These are phyloP conservation scores for Candida sp. DNA, from an alignment of 1,139 yeast species.

Conservation along the genomic window DNA sequence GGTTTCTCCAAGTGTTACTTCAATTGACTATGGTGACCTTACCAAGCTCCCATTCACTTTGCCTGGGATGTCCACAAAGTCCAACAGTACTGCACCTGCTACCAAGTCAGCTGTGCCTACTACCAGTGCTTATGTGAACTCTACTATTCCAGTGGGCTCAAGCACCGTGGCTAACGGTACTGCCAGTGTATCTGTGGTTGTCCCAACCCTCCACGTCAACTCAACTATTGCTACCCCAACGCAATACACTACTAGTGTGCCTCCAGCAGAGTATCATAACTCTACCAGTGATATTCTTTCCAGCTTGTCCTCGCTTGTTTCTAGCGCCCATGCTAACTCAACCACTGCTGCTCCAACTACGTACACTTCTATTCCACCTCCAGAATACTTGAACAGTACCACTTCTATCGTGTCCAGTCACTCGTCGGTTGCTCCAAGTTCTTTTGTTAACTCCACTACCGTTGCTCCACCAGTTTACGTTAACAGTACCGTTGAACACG, in stretches of 20 bases:
- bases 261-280: too few species aligned
- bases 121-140: too few species aligned
- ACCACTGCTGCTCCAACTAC: not conserved
- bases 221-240: too few species aligned
- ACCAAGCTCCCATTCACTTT: constrained; percentile 1
- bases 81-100: not conserved
- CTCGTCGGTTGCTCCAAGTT: not conserved
- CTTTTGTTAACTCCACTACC: not conserved
- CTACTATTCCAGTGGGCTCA: too few species aligned
- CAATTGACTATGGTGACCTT: constrained; percentile 1
- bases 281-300: too few species aligned
- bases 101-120: not conserved
- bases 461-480: not conserved
- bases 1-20: not conserved
- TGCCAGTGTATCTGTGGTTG: not conserved
- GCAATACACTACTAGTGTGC: too few species aligned
- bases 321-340: not conserved
- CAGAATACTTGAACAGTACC: not conserved
- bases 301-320: too few species aligned
- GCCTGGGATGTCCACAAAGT: not conserved
- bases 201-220: not conserved
- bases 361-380: not conserved
- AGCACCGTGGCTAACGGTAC: too few species aligned
- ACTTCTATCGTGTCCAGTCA: not conserved
- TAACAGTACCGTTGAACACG: not conserved